Percentiles rank a stretch among this genome's conserved stretches.
Evolutionary conservation across 192 early-diverging fungal genomes (phyloP).

Genomic region (Backusella luteola): DNA sequence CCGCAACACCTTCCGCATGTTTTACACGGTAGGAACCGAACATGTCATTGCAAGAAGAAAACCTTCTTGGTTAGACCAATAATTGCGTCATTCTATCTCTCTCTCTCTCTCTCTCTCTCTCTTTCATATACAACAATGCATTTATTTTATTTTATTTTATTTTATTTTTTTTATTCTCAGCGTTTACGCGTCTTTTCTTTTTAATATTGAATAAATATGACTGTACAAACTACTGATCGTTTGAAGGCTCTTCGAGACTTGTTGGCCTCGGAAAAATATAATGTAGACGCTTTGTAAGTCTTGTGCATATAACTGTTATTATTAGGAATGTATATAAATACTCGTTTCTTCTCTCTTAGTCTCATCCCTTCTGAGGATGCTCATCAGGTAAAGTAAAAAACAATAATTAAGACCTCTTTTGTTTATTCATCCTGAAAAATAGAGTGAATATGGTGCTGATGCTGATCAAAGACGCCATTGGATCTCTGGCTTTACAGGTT

Average conservation of each 20-base stretch:
- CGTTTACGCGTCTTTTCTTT: not conserved
- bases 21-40: slow-evolving; percentile 41
- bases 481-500: slow-evolving; percentile 95
- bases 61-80: not conserved
- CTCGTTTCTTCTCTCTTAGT: slow-evolving; percentile 41
- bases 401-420: not conserved
- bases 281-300: slow-evolving; percentile 34
- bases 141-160: not conserved
- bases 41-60: slow-evolving; percentile 31
- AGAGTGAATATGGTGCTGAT: slow-evolving; percentile 94
- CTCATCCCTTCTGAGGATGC: slow-evolving; percentile 95
- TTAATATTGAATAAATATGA: not conserved
- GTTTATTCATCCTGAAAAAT: too few species aligned
- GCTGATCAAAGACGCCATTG: slow-evolving; percentile 84
- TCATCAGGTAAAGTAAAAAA: slow-evolving; percentile 69
- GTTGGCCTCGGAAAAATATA: slow-evolving; percentile 17
- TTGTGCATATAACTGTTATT: too few species aligned
- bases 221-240: slow-evolving; percentile 5
- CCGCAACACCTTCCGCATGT: slow-evolving; percentile 95
- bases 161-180: not conserved
- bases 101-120: too few species aligned
- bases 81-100: not conserved
- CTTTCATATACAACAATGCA: too few species aligned
- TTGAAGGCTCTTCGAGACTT: slow-evolving; percentile 9
- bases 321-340: not conserved